A percentile compares a stretch with the other conserved stretches of the same genome.
phyloP scores from a whole-genome alignment of 345 rosid species.

The Dipteronia sinensis region DNA sequence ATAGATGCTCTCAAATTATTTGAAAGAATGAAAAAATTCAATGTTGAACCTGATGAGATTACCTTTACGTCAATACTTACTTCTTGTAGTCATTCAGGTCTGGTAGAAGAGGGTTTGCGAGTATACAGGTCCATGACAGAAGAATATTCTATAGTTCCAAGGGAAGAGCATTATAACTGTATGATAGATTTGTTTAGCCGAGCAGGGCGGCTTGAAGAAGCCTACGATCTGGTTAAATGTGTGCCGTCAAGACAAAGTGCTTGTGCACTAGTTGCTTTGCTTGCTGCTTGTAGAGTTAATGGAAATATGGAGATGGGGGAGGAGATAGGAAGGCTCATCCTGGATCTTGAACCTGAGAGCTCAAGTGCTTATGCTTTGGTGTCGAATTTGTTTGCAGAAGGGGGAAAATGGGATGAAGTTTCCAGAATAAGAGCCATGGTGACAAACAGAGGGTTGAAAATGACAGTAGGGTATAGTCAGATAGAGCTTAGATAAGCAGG shows the following conservation, averaged over 20 bases:
- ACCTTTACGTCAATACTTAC: constrained; percentile 40
- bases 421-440: constrained; percentile 30
- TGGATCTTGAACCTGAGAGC: constrained; percentile 28
- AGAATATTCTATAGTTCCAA: constrained; percentile 23
- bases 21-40: constrained; percentile 26
- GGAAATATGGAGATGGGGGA: constrained; percentile 31
- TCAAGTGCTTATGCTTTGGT: constrained; percentile 29
- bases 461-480: constrained; percentile 27
- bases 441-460: constrained; percentile 23
- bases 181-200: constrained; percentile 40
- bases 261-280: constrained; percentile 30
- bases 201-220: constrained; percentile 41
- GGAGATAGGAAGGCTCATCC: constrained; percentile 28
- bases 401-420: constrained; percentile 38
- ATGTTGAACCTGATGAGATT: constrained; percentile 31
- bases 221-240: constrained; percentile 24
- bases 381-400: constrained; percentile 36
- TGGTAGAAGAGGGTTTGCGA: constrained; percentile 36
- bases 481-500: not conserved
- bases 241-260: constrained; percentile 26
- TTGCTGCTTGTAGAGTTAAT: constrained; percentile 38
- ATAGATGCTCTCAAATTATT: constrained; percentile 32
- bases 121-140: constrained; percentile 31
- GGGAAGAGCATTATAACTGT: constrained; percentile 34
- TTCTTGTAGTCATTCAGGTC: constrained; percentile 44